Evolutionary conservation across 768 basidiomycete species (phyloP).

Genomic region (Lepiota venenata): DNA sequence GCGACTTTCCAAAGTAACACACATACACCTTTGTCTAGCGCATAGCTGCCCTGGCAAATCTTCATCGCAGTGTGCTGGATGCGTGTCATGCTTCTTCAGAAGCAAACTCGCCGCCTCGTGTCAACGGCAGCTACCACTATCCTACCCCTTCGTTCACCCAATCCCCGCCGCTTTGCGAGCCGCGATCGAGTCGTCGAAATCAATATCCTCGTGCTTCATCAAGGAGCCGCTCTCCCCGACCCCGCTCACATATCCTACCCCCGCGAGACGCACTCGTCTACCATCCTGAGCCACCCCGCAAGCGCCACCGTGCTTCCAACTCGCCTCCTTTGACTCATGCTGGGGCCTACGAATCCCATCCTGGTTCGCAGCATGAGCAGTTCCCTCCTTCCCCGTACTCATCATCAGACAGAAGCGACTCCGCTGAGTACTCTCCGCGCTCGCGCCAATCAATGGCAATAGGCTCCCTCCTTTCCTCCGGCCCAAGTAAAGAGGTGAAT

Average conservation of each 20-base stretch:
- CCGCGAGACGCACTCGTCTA: conserved; percentile 31
- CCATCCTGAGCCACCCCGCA: conserved; percentile 43
- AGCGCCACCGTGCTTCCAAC: conserved; percentile 61
- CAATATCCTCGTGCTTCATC: conserved; percentile 32
- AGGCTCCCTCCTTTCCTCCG: conserved; percentile 60
- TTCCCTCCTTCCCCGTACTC: conserved; percentile 75
- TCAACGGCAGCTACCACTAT: conserved; percentile 34
- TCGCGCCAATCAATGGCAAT: conserved; percentile 79
- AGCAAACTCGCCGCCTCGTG: conserved; percentile 16
- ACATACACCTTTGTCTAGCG: conserved; percentile 41
- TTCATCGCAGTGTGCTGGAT: conserved; percentile 73
- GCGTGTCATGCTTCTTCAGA: conserved; percentile 38
- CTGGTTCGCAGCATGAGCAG: conserved; percentile 33
- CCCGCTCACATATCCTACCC: conserved; percentile 27
- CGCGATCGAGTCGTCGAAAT: conserved; percentile 27
- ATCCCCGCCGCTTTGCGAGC: conserved; percentile 31
- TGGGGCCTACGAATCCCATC: conserved; percentile 36
- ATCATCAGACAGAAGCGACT: conserved; percentile 61
- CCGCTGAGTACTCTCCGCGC: conserved; percentile 67
- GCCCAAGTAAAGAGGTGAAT: conserved; percentile 36
- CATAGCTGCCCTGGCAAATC: conserved; percentile 62
- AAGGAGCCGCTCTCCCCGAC: conserved; percentile 37
- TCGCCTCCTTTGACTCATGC: conserved; percentile 48
- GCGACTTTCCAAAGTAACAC: conserved; percentile 4
- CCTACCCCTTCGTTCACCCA: conserved; percentile 35